Percentiles rank a stretch among this genome's conserved stretches.
Evolutionary conservation across 2,329 filamentous ascomycete genomes (phyloP).

Genomic region (Epichloe coenophiala): DNA sequence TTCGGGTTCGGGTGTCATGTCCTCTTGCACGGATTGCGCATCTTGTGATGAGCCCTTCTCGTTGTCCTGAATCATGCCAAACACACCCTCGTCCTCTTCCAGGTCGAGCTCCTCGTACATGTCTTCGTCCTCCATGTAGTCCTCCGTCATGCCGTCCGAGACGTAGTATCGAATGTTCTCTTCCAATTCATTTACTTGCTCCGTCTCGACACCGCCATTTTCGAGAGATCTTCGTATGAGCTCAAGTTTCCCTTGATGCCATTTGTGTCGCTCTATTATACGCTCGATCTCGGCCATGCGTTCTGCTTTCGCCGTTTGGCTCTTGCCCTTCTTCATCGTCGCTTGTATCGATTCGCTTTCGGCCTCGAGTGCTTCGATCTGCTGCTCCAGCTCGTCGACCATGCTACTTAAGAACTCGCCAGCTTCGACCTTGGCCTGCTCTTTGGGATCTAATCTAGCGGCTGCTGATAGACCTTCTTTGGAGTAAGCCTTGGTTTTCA

Average conservation of each 20-base stretch:
- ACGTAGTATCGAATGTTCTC: slow-evolving; percentile 94
- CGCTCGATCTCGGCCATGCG: slow-evolving; percentile 76
- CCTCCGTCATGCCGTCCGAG: slow-evolving; percentile 72
- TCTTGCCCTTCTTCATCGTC: slow-evolving; percentile 91
- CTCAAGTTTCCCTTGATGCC: slow-evolving; percentile 88
- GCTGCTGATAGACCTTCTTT: slow-evolving; percentile 92
- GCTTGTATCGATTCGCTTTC: slow-evolving; percentile 78
- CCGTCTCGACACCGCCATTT: slow-evolving; percentile 79
- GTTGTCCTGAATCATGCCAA: slow-evolving; percentile 65
- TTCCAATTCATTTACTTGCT: slow-evolving; percentile 77
- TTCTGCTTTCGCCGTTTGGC: slow-evolving; percentile 69
- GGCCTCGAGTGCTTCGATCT: slow-evolving; percentile 85
- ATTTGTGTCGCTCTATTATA: slow-evolving; percentile 85
- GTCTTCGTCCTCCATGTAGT: slow-evolving; percentile 87
- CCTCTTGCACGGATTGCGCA: slow-evolving; percentile 81
- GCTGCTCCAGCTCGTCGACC: slow-evolving; percentile 86
- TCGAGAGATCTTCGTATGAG: slow-evolving; percentile 79
- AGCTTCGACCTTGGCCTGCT: slow-evolving; percentile 83
- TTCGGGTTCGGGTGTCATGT: slow-evolving; percentile 47
- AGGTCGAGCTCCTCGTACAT: slow-evolving; percentile 93
- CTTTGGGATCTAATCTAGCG: slow-evolving; percentile 90
- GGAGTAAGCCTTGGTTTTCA: slow-evolving; percentile 99
- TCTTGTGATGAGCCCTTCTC: slow-evolving; percentile 94
- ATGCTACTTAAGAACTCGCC: slow-evolving; percentile 74
- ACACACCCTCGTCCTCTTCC: slow-evolving; percentile 80